phyloP scores from a whole-genome alignment of 1,139 yeast genomes.

The Spathaspora sp. region DNA sequence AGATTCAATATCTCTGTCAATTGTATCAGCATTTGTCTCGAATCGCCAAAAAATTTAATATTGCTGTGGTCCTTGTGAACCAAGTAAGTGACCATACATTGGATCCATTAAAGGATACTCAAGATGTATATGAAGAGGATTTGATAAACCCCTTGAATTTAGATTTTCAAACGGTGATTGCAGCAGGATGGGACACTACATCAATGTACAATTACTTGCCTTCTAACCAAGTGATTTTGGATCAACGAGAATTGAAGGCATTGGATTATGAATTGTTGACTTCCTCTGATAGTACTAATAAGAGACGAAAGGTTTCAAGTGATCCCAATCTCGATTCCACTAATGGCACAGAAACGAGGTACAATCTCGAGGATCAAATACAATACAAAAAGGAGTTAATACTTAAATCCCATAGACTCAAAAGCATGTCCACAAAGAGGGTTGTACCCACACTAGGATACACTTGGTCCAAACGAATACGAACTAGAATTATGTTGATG shows the following conservation, averaged over 20 bases:
- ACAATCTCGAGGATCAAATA: slow-evolving; percentile 6
- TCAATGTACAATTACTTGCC: slow-evolving; percentile 10
- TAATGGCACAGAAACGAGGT: slow-evolving; percentile 1
- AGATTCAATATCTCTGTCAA: slow-evolving; percentile 42
- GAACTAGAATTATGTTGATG: slow-evolving; percentile 31
- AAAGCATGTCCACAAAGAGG: slow-evolving; percentile 19
- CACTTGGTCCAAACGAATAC: slow-evolving; percentile 37
- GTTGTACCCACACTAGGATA: slow-evolving; percentile 43
- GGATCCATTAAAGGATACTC: slow-evolving; percentile 3
- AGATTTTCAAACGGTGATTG: slow-evolving; percentile 72
- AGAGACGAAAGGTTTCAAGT: slow-evolving; percentile 10
- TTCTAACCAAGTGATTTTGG: slow-evolving; percentile 5
- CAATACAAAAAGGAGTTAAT: slow-evolving; percentile 14
- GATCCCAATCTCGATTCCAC: slow-evolving; percentile 6
- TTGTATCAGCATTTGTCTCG: slow-evolving; percentile 50
- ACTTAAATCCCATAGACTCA: slow-evolving; percentile 15
- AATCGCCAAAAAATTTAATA: slow-evolving; percentile 46
- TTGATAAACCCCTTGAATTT: slow-evolving; percentile 40
- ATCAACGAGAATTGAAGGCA: slow-evolving; percentile 12
- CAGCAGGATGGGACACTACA: slow-evolving; percentile 67
- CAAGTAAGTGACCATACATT: slow-evolving; percentile 66
- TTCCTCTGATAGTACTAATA: slow-evolving; percentile 10
- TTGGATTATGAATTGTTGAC: slow-evolving; percentile 14
- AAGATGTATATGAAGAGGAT: slow-evolving; percentile 11
- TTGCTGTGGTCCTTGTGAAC: slow-evolving; percentile 74